A percentile compares a stretch with the other conserved stretches of the same genome.
Evolutionary conservation across 129 eudicot species (phyloP).

Genomic region (Pulicaria dysenterica): DNA sequence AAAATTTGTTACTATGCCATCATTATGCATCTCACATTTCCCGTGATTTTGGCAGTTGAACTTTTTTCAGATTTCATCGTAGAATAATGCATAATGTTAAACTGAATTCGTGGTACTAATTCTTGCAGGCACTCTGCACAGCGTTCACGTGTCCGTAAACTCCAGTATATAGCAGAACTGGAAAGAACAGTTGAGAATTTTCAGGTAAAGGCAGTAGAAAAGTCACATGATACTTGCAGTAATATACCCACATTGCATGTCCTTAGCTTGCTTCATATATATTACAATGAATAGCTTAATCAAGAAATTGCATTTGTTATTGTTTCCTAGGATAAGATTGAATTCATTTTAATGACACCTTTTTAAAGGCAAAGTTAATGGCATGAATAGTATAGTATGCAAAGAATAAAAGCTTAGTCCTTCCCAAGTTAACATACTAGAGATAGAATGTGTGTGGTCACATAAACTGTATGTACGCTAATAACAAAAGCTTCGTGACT

Average conservation of each 20-base stretch:
- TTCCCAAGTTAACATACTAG: no score
- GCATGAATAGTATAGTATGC: no score
- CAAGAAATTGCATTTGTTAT: no score
- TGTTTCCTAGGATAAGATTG: no score
- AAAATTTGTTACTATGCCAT: neutral
- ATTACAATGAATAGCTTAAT: no score
- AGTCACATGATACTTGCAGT: neutral
- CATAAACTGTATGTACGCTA: no score
- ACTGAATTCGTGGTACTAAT: slow-evolving; percentile 20
- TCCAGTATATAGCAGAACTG: slow-evolving; percentile 81
- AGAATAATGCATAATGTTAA: slow-evolving; percentile 15
- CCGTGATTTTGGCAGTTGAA: neutral
- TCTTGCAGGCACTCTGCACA: slow-evolving; percentile 75
- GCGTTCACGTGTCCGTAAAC: slow-evolving; percentile 72
- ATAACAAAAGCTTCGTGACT: no score
- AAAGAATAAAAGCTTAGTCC: no score
- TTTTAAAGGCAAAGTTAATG: no score
- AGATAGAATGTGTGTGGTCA: no score
- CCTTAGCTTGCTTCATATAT: neutral
- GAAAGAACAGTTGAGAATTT: slow-evolving; percentile 65
- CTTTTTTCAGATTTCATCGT: slow-evolving; percentile 11
- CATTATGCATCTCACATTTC: neutral
- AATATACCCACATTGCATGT: neutral
- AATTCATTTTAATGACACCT: no score
- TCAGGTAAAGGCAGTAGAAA: slow-evolving; percentile 47